Percentiles rank a stretch among this genome's conserved stretches.
These are phyloP conservation scores for Phoma sp. DNA, from an alignment of 2,329 filamentous ascomycete species.

Conservation along the genomic window DNA sequence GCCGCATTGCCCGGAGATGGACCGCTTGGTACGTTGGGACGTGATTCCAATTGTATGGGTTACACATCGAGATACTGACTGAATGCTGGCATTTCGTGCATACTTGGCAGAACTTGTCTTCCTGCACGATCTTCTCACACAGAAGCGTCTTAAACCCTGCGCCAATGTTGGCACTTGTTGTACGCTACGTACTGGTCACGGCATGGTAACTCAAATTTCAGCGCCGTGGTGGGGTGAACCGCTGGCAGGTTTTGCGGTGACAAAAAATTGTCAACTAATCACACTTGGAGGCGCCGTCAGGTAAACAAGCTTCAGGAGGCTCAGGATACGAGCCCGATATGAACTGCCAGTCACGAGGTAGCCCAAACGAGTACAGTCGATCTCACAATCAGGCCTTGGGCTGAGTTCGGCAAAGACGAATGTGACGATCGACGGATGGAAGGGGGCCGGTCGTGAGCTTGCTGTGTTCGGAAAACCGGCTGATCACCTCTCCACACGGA, in stretches of 20 bases:
- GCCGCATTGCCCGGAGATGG: no score
- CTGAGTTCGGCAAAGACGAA: conserved; percentile 1
- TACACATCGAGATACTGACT: no score
- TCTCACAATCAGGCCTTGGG: conserved; percentile 6
- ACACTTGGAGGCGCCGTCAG: background rate
- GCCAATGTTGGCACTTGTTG: background rate
- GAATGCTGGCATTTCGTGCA: no score
- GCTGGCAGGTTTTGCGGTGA: conserved; percentile 1
- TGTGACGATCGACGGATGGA: conserved; percentile 25
- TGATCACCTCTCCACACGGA: conserved; percentile 27
- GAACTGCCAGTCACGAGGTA: conserved; percentile 3
- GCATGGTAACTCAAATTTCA: conserved; percentile 4
- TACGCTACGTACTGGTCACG: conserved; percentile 10
- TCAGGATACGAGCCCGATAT: conserved; percentile 3
- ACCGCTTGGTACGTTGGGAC: no score
- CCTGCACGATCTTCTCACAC: no score
- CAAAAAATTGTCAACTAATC: background rate
- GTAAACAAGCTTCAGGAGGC: background rate
- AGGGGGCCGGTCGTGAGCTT: conserved; percentile 15
- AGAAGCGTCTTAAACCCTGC: background rate
- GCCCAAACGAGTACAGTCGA: conserved; percentile 6
- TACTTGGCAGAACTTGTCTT: no score
- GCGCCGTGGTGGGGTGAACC: conserved; percentile 1
- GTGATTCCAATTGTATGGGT: no score
- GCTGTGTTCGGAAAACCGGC: conserved; percentile 27